A percentile compares a stretch with the other conserved stretches of the same genome.
Conservation (phyloP, 2,329 filamentous ascomycete genomes). For the Colletotrichum scovillei region DNA sequence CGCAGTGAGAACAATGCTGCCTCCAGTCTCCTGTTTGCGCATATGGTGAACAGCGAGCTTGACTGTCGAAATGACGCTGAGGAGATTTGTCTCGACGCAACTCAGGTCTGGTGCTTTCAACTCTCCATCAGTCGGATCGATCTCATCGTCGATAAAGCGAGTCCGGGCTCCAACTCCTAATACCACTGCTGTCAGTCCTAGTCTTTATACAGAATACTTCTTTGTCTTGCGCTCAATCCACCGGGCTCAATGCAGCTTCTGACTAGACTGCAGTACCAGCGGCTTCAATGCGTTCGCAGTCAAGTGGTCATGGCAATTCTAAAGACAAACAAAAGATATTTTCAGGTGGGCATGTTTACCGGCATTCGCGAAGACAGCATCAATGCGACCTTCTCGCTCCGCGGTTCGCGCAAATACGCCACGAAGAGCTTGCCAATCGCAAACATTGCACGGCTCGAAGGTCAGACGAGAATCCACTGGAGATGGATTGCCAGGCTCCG, state of each 20-base stretch:
- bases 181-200: neutral
- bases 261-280: neutral
- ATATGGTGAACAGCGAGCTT: neutral
- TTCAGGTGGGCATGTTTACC: neutral
- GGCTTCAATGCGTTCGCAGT: neutral
- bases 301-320: neutral
- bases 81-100: neutral
- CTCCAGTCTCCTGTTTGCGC: neutral
- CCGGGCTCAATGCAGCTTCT: neutral
- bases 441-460: neutral
- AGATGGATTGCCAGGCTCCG: neutral
- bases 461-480: neutral
- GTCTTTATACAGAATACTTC: neutral
- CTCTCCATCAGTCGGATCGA: neutral
- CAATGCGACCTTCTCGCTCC: neutral
- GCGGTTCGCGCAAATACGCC: neutral
- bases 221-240: neutral
- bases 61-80: neutral
- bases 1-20: neutral
- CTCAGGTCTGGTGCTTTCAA: neutral
- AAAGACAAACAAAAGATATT: neutral
- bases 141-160: neutral
- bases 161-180: neutral
- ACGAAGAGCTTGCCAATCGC: neutral
- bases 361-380: neutral